Percentiles rank a stretch among this genome's conserved stretches.
These are phyloP conservation scores for Phytopythium vexans DNA, from an alignment of 352 stramenopile genomes.

Conservation along the genomic window DNA sequence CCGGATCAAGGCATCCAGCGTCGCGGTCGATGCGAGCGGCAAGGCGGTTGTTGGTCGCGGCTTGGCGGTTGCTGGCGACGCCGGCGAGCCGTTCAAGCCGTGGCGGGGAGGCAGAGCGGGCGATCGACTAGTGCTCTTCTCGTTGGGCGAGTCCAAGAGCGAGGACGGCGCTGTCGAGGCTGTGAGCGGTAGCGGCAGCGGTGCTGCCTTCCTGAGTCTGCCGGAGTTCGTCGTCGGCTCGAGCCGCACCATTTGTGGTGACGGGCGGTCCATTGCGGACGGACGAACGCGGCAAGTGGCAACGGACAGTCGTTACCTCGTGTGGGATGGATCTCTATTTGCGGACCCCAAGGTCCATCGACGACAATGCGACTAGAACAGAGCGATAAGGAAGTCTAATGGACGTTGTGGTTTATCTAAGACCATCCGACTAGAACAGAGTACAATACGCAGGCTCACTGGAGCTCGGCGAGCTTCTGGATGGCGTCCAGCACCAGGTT, in stretches of 20 bases:
- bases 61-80: constrained; percentile 7
- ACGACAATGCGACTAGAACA: not conserved
- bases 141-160: not conserved
- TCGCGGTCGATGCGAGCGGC: constrained; percentile 20
- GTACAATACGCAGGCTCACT: constrained; percentile 16
- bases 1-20: constrained; percentile 27
- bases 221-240: not conserved
- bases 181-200: not conserved
- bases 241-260: not conserved
- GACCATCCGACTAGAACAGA: not conserved
- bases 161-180: not conserved
- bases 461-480: constrained; percentile 65
- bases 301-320: too few species aligned
- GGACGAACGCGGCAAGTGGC: too few species aligned
- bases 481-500: constrained; percentile 75
- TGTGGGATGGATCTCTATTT: not conserved
- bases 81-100: not conserved
- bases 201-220: not conserved
- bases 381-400: too few species aligned
- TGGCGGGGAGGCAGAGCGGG: not conserved
- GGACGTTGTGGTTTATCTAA: constrained; percentile 5
- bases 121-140: not conserved
- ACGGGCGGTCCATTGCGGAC: not conserved
- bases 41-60: constrained; percentile 31
- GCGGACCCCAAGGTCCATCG: constrained; percentile 1